Evolutionary conservation across 116 monocot species (phyloP), one percentile per base, ranked within the genome.

Genomic region (Dioscorea cayenensis): DNA sequence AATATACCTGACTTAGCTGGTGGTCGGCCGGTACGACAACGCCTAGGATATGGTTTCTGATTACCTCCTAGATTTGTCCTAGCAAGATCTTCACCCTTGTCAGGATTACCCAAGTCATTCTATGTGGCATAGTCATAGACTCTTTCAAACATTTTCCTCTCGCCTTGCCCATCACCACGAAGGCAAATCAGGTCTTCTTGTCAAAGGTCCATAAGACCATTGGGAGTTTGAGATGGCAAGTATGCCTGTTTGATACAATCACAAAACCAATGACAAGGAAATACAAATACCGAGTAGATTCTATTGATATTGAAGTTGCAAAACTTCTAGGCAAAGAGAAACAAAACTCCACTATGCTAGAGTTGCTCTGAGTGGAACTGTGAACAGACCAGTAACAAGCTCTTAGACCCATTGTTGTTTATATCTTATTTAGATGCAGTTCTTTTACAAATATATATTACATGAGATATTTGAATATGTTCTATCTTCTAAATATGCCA

Each of bases 91-190:
- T 37, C 36, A 72, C 77, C 81, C 78, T 84, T 87, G 28, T 91
- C 91, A 17, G 94, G 88, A 64, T 90, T 82, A 50, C 94, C 94
- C 74, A 94, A 60, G 73, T 94, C 91, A 75, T 94, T 88, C 72
- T 94, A 94, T 20, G 38, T 49, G 22, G 74, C 94, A 60, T 94
- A 91, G 72, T 91, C 91, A 52, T 91, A 94, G 7, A 90, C 81
- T 28, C 71, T 78, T 2, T 94, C 94, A 71, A 75, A 81, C 49
- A 80, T 80, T 82, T 83, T 73, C 29, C 91, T 67, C 73, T 91
- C 73, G 37, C 88, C 94, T 73, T 79, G 79, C 14, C 94, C 94
- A 49, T 91, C 68, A 14, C 94, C 94, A n/a, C 86, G 76, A 13
- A 72, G 78, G 21, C 67, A 72, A 16, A 60, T 64, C 63, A 91